Evolutionary conservation across 768 basidiomycete genomes (phyloP), one percentile per base, ranked within the genome.

Genomic region (Leucosporidium scottii): DNA sequence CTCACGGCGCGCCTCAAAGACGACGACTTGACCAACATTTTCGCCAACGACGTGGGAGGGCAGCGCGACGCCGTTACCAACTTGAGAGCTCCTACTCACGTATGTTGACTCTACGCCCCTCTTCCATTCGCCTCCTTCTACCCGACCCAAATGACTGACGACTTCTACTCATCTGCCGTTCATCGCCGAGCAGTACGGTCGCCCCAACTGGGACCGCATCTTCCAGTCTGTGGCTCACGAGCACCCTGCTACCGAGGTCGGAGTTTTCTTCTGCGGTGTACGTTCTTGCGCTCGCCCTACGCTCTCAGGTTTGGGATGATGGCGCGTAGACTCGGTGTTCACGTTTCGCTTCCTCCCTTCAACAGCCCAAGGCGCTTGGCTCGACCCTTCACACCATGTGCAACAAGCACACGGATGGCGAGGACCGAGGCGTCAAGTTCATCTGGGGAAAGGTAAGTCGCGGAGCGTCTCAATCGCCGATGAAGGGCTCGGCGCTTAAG

Each of bases 1-100:
- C 84, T 97, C 27, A 96, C 93, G 0, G 89, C 88, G 44, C 89
- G 85, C 81, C 84, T 97, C 75, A 88, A 89, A 80, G 89, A 92
- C 69, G 91, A 93, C 75, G 91, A 97, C 72, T 85, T 93, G 84
- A 89, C 86, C 79, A 96, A 94, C 76, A 93, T 96, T 77, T 84
- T 93, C 62, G 90, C 88, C 67, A 70, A 83, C 78, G 48, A 66
- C 73, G 92, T 96, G 48, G 93, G 93, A 61, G 89, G 90, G 2
- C 90, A 94, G 69, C 87, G 86, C 79, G 93, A 97, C 74, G 87
- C 92, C 4, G 89, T 97, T 76, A 94, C 93, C 5, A 83, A 86
- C 1, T 81, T 96, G 17, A 84, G 91, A 27, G 87, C 93, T 0
- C 93, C 93, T 0, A 97, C 93, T 15, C 92, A 94, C 79, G 93